These are phyloP conservation scores for Trichoderma sp. DNA, from an alignment of 2,329 filamentous ascomycete species.

Conservation along the genomic window DNA sequence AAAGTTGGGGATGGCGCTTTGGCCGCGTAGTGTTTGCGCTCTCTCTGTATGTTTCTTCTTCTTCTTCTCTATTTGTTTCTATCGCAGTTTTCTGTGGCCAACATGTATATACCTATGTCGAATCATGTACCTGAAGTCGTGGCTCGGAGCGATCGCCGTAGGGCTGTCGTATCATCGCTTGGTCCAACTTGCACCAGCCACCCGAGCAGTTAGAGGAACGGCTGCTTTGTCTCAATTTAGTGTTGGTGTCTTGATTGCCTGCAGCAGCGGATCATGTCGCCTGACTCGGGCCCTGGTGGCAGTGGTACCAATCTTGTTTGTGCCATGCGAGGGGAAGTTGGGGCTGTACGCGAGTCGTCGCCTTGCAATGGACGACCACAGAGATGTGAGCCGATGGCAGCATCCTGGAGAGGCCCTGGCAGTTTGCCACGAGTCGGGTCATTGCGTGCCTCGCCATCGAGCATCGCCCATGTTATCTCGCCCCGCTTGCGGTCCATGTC, in stretches of 20 bases:
- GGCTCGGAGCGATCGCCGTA: not conserved
- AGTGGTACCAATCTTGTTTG: not conserved
- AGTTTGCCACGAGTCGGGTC: slow-evolving; percentile 13
- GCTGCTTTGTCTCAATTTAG: not conserved
- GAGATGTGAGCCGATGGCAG: slow-evolving; percentile 11
- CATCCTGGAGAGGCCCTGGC: not conserved
- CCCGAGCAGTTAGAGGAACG: not conserved
- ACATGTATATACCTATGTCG: not conserved
- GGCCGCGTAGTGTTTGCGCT: not conserved
- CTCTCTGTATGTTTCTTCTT: not conserved
- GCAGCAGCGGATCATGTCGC: not conserved
- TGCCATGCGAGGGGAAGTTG: not conserved
- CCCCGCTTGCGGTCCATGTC: not conserved
- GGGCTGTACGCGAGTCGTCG: not conserved
- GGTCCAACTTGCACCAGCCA: not conserved
- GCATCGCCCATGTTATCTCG: not conserved
- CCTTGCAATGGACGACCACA: not conserved
- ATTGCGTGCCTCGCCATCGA: not conserved
- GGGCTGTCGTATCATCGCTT: not conserved
- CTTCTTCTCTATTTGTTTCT: not conserved
- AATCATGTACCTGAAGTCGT: not conserved
- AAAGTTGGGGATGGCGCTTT: not conserved
- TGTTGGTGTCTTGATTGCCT: not conserved
- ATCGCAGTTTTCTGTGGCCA: not conserved
- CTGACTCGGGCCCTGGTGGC: not conserved